Percentiles rank a stretch among this genome's conserved stretches.
Evolutionary conservation across 2,329 filamentous ascomycete genomes (phyloP).

Genomic region (Cercospora sp.): DNA sequence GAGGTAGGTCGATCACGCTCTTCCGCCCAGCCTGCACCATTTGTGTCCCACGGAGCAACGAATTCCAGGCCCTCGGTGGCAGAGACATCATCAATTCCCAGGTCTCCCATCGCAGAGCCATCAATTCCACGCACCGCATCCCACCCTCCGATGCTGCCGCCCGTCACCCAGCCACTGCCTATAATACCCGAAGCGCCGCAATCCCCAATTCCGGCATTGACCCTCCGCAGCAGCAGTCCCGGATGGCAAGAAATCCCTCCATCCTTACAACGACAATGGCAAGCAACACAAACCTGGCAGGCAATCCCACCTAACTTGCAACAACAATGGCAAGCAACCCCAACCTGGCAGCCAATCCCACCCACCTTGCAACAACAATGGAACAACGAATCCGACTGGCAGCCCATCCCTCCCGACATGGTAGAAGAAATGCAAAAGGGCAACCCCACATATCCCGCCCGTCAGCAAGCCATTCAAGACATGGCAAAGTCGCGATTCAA

Average conservation of each 20-base stretch:
- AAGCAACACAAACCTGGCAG: neutral
- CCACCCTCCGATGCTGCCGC: neutral
- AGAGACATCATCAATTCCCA: neutral
- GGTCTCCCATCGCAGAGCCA: neutral
- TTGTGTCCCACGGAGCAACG: neutral
- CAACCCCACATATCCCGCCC: neutral
- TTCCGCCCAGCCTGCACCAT: neutral
- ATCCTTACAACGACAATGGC: neutral
- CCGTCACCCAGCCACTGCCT: neutral
- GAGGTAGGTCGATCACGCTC: neutral
- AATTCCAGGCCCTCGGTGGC: too few relatives aligned
- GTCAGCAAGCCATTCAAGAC: neutral
- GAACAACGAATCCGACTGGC: neutral
- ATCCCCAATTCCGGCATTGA: too few relatives aligned
- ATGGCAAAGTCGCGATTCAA: conserved; percentile 2
- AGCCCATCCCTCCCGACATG: neutral
- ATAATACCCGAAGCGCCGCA: neutral
- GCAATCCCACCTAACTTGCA: neutral
- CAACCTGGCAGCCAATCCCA: neutral
- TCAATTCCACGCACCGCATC: neutral
- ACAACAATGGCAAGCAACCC: neutral
- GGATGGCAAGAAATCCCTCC: neutral
- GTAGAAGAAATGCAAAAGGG: conserved; percentile 7
- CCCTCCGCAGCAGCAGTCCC: neutral
- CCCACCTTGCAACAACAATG: neutral